Base-by-base conservation (phyloP, 1,284 basidiomycete genomes). In the Boletus semigastroideus region DNA sequence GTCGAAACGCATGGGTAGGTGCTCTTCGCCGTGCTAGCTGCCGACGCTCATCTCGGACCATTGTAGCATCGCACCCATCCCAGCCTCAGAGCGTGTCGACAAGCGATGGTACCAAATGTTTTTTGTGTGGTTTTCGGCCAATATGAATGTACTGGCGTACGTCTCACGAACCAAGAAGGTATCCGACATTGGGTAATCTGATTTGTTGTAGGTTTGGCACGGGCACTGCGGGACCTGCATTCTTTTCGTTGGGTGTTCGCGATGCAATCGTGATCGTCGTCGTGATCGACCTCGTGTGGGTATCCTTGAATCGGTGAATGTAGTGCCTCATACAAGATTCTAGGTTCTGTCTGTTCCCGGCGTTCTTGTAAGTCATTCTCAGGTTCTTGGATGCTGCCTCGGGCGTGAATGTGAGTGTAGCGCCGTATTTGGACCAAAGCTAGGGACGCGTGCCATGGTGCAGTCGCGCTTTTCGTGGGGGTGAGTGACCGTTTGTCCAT, bases 51-150 rank as follows among this genome's bases (percentile, higher is more conserved):
- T 33, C 13, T 16, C 16, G 31, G 16, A 33, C 9, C 30, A 27
- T 50, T 34, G n/a, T 22, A 84, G 83, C 1, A 82, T 86, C 28
- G 67, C 72, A 3, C 84, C 84, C 3, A 73, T 79, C 6, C 70
- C 78, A 5, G 54, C 56, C 0, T 73, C 75, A 45, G 66, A 77
- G 48, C 70, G 83, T 28, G 71, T 71, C 13, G 82, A 86, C 45
- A 73, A 68, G 6, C 74, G 81, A 11, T 74, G 81, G 52, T 80
- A 82, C 57, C 83, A 86, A 59, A 73, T 84, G 69, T 86, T 85
- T 66, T 82, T 83, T 56, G 73, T 84, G 17, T 86, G 84, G 84
- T 81, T 86, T 58, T 80, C 82, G 8, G 74, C 76, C 44, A 85
- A 84, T 55, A 73, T 82, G 64, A 85, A 85, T 57, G 73, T 86